Percentiles rank a stretch among this genome's conserved stretches.
These are phyloP conservation scores for Baorangia bicolor DNA, from an alignment of 768 basidiomycete species.

Conservation along the genomic window DNA sequence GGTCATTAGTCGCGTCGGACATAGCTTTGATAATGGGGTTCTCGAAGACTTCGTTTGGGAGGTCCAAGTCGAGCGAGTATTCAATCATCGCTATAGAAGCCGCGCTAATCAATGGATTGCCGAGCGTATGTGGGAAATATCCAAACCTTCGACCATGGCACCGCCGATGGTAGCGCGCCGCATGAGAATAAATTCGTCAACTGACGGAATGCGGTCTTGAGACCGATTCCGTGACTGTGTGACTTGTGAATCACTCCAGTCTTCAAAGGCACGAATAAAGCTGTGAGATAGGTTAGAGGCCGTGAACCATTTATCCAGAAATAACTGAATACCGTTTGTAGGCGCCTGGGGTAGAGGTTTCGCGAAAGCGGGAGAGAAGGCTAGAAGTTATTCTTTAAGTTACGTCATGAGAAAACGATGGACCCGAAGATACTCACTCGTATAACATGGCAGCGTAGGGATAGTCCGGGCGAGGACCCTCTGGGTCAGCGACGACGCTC, in stretches of 20 bases:
- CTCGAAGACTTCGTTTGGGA: conserved; percentile 38
- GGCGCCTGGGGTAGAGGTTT: conserved; percentile 37
- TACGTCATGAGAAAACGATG: conserved; percentile 11
- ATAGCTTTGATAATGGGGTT: conserved; percentile 34
- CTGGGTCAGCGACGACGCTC: conserved; percentile 28
- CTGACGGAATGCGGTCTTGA: conserved; percentile 36
- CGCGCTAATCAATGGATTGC: background rate
- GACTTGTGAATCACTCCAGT: conserved; percentile 37
- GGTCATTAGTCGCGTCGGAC: conserved; percentile 41
- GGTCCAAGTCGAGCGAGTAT: conserved; percentile 37
- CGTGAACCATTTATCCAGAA: background rate
- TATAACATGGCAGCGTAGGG: conserved; percentile 41
- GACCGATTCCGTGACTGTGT: conserved; percentile 36
- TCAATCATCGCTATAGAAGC: conserved; percentile 33
- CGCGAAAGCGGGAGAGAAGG: conserved; percentile 34
- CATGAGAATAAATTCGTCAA: conserved; percentile 39
- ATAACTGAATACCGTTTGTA: conserved; percentile 29
- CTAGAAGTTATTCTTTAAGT: conserved; percentile 14
- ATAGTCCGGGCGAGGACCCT: conserved; percentile 30
- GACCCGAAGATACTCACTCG: conserved; percentile 28
- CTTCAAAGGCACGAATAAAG: conserved; percentile 36
- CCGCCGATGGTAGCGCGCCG: conserved; percentile 38
- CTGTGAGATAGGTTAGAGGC: conserved; percentile 17
- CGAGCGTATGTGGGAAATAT: background rate
- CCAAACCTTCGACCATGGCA: conserved; percentile 38